Conservation (phyloP, 345 rosid species). For the Abelmoschus esculentus region DNA sequence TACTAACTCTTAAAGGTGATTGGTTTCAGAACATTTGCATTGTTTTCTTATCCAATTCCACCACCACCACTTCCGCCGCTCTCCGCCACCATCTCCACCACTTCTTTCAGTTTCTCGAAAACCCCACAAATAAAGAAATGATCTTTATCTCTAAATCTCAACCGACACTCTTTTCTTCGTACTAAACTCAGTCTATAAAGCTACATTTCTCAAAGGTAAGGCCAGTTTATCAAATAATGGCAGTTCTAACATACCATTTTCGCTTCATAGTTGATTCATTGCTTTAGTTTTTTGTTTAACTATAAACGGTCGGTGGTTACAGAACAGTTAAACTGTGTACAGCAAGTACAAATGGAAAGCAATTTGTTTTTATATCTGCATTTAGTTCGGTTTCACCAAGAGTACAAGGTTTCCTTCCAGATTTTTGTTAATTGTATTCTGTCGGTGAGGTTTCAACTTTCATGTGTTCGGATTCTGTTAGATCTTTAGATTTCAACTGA, state of each 20-base stretch:
- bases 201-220: not conserved
- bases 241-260: not conserved
- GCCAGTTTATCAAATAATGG: not conserved
- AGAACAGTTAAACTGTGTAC: not conserved
- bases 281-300: not conserved
- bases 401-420: not conserved
- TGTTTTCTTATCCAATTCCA: constrained; percentile 17
- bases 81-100: constrained; percentile 12
- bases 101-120: constrained; percentile 1
- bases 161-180: not conserved
- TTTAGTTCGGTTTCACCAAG: not conserved
- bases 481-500: no score
- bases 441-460: constrained; percentile 27
- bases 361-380: not conserved
- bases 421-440: constrained; percentile 9
- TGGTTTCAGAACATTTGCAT: constrained; percentile 22
- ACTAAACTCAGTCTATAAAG: not conserved
- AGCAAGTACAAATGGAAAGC: not conserved
- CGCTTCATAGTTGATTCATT: not conserved
- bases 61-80: constrained; percentile 9
- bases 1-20: constrained; percentile 8
- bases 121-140: not conserved
- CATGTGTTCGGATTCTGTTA: constrained; percentile 14
- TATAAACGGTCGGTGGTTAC: not conserved
- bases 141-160: not conserved